Evolutionary conservation across 495 filamentous ascomycete species (phyloP).

Genomic region (Podospora sp.): DNA sequence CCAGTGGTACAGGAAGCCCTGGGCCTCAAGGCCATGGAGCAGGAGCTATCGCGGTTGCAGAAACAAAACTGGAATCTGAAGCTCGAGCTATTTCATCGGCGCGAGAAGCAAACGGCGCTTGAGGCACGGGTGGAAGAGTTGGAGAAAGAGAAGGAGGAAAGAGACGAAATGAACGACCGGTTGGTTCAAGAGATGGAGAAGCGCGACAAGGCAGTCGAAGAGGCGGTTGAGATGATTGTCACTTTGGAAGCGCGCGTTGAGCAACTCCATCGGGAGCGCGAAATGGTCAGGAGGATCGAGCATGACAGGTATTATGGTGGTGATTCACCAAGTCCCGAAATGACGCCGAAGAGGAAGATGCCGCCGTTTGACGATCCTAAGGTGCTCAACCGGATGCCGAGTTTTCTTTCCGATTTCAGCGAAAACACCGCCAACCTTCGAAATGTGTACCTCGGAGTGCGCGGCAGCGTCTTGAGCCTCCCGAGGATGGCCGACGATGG

Average conservation of each 20-base stretch:
- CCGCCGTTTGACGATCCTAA: constrained; percentile 27
- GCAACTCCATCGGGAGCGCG: constrained; percentile 49
- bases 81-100: constrained; percentile 76
- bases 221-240: constrained; percentile 81
- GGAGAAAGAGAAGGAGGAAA: constrained; percentile 53
- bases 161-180: constrained; percentile 66
- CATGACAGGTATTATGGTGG: constrained; percentile 34
- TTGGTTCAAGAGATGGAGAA: constrained; percentile 71
- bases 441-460: constrained; percentile 60
- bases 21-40: constrained; percentile 52
- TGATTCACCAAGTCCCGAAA: constrained; percentile 21
- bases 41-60: constrained; percentile 62
- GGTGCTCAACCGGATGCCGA: constrained; percentile 59
- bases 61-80: constrained; percentile 93
- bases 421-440: constrained; percentile 66
- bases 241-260: constrained; percentile 69
- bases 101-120: constrained; percentile 56
- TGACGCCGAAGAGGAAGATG: constrained; percentile 27
- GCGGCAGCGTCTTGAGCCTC: constrained; percentile 48
- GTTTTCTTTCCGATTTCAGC: constrained; percentile 65
- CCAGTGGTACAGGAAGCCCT: constrained; percentile 45
- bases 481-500: constrained; percentile 40
- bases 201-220: constrained; percentile 74
- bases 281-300: constrained; percentile 46
- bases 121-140: constrained; percentile 66